Percentiles rank a stretch among this genome's conserved stretches.
Conservation (phyloP, 805 yeast species). For the Blastobotrys americana region DNA sequence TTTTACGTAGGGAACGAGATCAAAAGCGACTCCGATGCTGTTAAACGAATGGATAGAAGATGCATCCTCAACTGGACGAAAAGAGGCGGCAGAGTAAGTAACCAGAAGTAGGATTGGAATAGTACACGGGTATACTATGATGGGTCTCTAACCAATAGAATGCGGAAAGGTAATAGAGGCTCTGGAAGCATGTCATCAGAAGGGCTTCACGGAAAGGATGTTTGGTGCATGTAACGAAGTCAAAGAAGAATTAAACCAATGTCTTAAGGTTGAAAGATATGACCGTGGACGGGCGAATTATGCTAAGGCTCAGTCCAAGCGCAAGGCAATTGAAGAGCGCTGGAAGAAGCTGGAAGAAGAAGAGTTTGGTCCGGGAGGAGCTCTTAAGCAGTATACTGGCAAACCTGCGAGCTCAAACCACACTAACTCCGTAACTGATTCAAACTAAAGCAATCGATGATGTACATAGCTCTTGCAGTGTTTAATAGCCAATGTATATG, state of each 20-base stretch:
- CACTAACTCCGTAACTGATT: no score
- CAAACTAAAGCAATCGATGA: no score
- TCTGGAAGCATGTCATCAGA: slow-evolving; percentile 76
- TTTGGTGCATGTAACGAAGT: slow-evolving; percentile 80
- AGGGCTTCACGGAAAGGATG: slow-evolving; percentile 56
- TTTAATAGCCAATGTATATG: no score
- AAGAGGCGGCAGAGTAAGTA: slow-evolving; percentile 40
- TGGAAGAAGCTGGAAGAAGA: slow-evolving; percentile 67
- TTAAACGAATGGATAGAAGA: no score
- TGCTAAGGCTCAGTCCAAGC: slow-evolving; percentile 47
- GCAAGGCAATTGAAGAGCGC: slow-evolving; percentile 45
- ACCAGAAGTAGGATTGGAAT: not conserved
- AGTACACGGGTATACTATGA: not conserved
- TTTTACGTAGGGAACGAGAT: no score
- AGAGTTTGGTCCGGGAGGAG: slow-evolving; percentile 67
- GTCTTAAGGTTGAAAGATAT: slow-evolving; percentile 76
- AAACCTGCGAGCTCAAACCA: no score
- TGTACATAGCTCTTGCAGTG: no score
- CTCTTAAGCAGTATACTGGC: slow-evolving; percentile 33
- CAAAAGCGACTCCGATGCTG: no score
- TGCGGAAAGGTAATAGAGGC: slow-evolving; percentile 82
- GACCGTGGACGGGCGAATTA: slow-evolving; percentile 40
- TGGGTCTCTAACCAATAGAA: slow-evolving; percentile 31
- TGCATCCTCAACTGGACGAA: slow-evolving; percentile 51
- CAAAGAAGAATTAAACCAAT: slow-evolving; percentile 68